A percentile compares a stretch with the other conserved stretches of the same genome.
These are phyloP conservation scores for Ophioceras dolichostomum DNA, from an alignment of 2,329 filamentous ascomycete genomes.

Conservation along the genomic window DNA sequence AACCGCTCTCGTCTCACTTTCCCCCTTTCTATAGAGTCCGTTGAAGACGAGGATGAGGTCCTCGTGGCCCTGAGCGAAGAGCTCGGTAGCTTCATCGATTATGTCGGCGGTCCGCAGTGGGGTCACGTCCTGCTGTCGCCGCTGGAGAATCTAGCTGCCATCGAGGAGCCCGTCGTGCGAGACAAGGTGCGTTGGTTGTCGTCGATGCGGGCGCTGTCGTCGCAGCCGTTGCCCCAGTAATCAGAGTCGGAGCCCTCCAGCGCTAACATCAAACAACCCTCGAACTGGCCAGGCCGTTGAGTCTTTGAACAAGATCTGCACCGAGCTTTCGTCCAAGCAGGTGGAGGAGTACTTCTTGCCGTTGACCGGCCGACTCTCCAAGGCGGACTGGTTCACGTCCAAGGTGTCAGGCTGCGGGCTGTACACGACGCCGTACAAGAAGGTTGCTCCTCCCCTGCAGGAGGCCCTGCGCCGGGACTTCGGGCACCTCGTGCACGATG, in stretches of 20 bases:
- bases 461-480: slow-evolving; percentile 89
- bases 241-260: too few relatives aligned
- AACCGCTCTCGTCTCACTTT: slow-evolving; percentile 1
- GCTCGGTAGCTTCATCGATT: slow-evolving; percentile 92
- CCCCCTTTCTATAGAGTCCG: slow-evolving; percentile 58
- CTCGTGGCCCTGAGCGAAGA: slow-evolving; percentile 95
- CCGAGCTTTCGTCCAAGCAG: slow-evolving; percentile 78
- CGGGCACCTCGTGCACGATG: slow-evolving; percentile 85
- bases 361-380: slow-evolving; percentile 86
- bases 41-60: slow-evolving; percentile 98
- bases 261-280: background rate
- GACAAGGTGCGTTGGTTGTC: slow-evolving; percentile 87
- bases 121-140: slow-evolving; percentile 95
- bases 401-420: slow-evolving; percentile 97
- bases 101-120: slow-evolving; percentile 87
- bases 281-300: slow-evolving; percentile 65
- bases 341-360: slow-evolving; percentile 97
- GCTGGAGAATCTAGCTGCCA: slow-evolving; percentile 93
- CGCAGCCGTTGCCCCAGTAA: too few relatives aligned
- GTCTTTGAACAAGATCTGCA: slow-evolving; percentile 98
- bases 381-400: slow-evolving; percentile 99
- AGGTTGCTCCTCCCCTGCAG: slow-evolving; percentile 77
- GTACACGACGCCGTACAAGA: slow-evolving; percentile 86
- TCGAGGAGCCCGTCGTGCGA: slow-evolving; percentile 93
- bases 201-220: too few relatives aligned